A percentile compares a stretch with the other conserved stretches of the same genome.
These are phyloP conservation scores for Juglanconis oblonga DNA, from an alignment of 2,329 filamentous ascomycete species.

Conservation along the genomic window DNA sequence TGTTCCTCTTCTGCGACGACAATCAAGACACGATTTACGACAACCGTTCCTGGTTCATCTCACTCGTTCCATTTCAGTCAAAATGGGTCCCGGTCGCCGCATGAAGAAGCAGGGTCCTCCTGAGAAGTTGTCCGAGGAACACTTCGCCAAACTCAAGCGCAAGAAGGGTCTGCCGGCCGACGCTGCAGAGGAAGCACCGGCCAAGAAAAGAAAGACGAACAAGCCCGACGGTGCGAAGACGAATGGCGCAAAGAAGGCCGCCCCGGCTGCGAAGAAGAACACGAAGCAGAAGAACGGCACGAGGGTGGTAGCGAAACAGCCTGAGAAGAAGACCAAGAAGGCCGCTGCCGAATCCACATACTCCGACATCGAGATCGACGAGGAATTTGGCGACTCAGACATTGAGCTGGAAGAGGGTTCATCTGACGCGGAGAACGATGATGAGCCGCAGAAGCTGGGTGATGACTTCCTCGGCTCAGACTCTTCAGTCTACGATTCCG, in stretches of 20 bases:
- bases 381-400: slow-evolving; percentile 40
- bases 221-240: slow-evolving; percentile 32
- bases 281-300: slow-evolving; percentile 33
- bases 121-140: slow-evolving; percentile 74
- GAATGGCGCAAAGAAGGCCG: slow-evolving; percentile 28
- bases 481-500: slow-evolving; percentile 67
- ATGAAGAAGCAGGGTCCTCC: slow-evolving; percentile 96
- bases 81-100: slow-evolving; percentile 84
- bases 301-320: slow-evolving; percentile 32
- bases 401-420: slow-evolving; percentile 43
- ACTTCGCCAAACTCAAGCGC: slow-evolving; percentile 77
- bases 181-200: slow-evolving; percentile 50
- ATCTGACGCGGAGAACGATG: slow-evolving; percentile 40
- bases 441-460: slow-evolving; percentile 37
- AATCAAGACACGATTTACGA: background rate
- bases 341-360: slow-evolving; percentile 40
- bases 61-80: slow-evolving; percentile 25
- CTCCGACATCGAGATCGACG: slow-evolving; percentile 42
- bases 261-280: slow-evolving; percentile 23
- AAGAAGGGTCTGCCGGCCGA: slow-evolving; percentile 72
- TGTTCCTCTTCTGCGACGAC: background rate
- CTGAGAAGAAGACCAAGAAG: slow-evolving; percentile 37
- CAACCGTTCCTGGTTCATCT: background rate
- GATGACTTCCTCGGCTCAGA: slow-evolving; percentile 62
- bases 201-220: slow-evolving; percentile 56